Evolutionary conservation across 139 green algal genomes (phyloP), one percentile per base, ranked within the genome.

Genomic region (Dunaliella sp.): DNA sequence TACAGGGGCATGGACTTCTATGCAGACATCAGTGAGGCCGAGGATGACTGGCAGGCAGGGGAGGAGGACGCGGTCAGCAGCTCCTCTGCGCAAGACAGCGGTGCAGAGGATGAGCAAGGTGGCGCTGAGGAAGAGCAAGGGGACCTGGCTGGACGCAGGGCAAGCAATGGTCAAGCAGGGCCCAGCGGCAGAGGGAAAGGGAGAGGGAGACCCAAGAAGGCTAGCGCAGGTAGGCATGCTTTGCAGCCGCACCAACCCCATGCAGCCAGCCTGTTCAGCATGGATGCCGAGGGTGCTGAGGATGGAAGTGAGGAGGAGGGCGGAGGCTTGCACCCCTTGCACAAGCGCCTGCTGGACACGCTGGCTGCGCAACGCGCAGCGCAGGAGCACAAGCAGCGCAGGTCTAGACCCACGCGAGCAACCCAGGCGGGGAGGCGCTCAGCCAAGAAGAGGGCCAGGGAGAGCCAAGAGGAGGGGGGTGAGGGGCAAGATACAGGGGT

Each of bases 1-100:
- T 81, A 81, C 76, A 30, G 31, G 22, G 76, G 76, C n/a, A 81
- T 81, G 76, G 76, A 81, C 76, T 38, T 81, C 1, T 33, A 81
- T 28, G 76, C n/a, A 36, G 48, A 65, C 48, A 81, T 81, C 76
- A 81, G 76, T 7, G 76, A 81, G 76, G 31, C 30, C 76, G 31
- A 12, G 12, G 76, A 33, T 81, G 76, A 81, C n/a, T 33, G n/a
- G 30, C 7, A 81, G 30, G 76, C 30, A 36, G 34, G 30, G 30
- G 2, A 81, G 1, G 76, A 81, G 30, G 31, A 37, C 30, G 31
- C 1, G 22, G 30, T 1, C 2, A 31, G 76, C n/a, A 24, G 22
- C n/a, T 24, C 1, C 12, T 24, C 28, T 37, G 2, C n/a, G 1
- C n/a, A 81, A 31, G 31, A 28, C 2, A 1, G 25, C 12, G 7